A percentile compares a stretch with the other conserved stretches of the same genome.
phyloP scores from a whole-genome alignment of 495 filamentous ascomycete species.

The Gamarada debralockiae region DNA sequence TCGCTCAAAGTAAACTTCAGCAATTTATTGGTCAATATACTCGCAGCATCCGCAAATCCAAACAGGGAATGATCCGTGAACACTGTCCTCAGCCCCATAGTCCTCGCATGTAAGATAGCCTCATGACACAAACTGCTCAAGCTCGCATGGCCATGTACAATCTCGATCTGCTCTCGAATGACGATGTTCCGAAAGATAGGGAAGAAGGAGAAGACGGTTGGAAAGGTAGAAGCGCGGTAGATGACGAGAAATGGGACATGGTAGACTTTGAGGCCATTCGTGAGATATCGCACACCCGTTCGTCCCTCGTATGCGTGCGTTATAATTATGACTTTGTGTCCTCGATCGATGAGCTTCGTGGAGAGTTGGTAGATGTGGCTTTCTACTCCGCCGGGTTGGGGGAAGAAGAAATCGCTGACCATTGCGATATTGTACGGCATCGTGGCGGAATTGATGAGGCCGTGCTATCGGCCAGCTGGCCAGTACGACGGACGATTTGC shows the following conservation, averaged over 20 bases:
- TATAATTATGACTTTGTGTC: constrained; percentile 96
- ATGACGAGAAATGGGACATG: constrained; percentile 95
- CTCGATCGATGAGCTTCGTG: constrained; percentile 91
- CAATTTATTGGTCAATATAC: constrained; percentile 94
- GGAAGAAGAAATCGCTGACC: constrained; percentile 99
- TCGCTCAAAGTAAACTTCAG: constrained; percentile 95
- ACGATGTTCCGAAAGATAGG: constrained; percentile 95
- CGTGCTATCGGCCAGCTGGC: neutral
- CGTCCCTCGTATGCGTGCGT: constrained; percentile 94
- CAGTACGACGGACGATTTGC: neutral
- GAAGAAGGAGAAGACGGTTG: constrained; percentile 97
- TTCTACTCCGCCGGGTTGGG: constrained; percentile 93
- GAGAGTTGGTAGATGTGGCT: constrained; percentile 98
- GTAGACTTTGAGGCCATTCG: constrained; percentile 97
- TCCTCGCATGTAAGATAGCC: constrained; percentile 90
- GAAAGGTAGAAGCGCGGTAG: constrained; percentile 91
- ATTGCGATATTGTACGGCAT: constrained; percentile 72
- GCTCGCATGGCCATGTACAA: constrained; percentile 93
- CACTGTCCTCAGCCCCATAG: constrained; percentile 92
- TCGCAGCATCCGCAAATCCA: constrained; percentile 93
- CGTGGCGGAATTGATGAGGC: constrained; percentile 8
- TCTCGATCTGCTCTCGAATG: constrained; percentile 88
- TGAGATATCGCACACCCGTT: constrained; percentile 92
- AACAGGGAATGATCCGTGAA: constrained; percentile 99
- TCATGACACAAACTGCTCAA: constrained; percentile 91